Conservation (phyloP, 2,329 filamentous ascomycete genomes). For the Cladorrhinum sp. region DNA sequence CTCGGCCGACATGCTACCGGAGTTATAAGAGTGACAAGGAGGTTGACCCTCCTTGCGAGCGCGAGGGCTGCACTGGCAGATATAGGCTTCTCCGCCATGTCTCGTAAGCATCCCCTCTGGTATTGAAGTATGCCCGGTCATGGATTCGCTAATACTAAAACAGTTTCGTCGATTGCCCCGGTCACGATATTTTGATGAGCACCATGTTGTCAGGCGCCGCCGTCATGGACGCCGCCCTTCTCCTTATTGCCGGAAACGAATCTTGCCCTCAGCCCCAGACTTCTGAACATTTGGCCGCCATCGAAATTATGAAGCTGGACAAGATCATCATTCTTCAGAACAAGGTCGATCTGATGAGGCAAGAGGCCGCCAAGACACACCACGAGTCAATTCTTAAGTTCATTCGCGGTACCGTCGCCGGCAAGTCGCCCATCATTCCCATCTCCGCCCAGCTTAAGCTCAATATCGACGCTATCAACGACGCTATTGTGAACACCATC, state of each 20-base stretch:
- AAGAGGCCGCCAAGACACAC: slow-evolving; percentile 89
- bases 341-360: slow-evolving; percentile 97
- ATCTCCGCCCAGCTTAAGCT: slow-evolving; percentile 98
- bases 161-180: slow-evolving; percentile 96
- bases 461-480: slow-evolving; percentile 98
- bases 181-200: slow-evolving; percentile 99
- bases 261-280: slow-evolving; percentile 97
- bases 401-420: slow-evolving; percentile 94
- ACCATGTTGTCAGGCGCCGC: slow-evolving; percentile 99
- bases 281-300: slow-evolving; percentile 96
- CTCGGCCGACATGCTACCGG: slow-evolving; percentile 89
- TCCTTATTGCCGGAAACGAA: slow-evolving; percentile 98
- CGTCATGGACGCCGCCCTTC: slow-evolving; percentile 97
- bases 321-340: slow-evolving; percentile 99
- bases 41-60: slow-evolving; percentile 92
- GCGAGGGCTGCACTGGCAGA: slow-evolving; percentile 82
- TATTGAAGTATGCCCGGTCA: neutral
- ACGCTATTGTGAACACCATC: slow-evolving; percentile 92
- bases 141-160: slow-evolving; percentile 27
- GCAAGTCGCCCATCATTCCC: slow-evolving; percentile 91
- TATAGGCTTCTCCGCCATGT: slow-evolving; percentile 90
- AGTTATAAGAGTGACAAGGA: slow-evolving; percentile 99
- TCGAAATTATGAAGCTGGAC: slow-evolving; percentile 99
- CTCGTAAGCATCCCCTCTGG: slow-evolving; percentile 61
- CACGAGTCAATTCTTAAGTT: slow-evolving; percentile 98